Evolutionary conservation across 441 rosid species (phyloP).

Genomic region (Euphorbia corollata): DNA sequence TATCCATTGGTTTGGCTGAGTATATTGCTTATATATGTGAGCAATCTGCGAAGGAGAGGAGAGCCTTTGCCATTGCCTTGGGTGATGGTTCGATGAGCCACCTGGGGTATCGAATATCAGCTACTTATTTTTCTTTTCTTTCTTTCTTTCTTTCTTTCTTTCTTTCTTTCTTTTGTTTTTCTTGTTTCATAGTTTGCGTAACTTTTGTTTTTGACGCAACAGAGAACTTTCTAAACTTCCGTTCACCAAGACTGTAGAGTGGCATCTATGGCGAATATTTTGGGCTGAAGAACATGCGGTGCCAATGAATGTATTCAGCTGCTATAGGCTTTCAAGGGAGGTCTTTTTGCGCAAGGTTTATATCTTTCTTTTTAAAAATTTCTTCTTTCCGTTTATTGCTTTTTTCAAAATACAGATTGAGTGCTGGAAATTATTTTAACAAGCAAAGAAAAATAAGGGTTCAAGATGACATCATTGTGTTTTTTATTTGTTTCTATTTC

Average conservation of each 20-base stretch:
- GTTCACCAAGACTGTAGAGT: not conserved
- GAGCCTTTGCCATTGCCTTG: slow-evolving; percentile 69
- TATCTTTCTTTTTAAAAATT: not conserved
- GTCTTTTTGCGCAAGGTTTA: not conserved
- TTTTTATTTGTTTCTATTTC: slow-evolving; percentile 10
- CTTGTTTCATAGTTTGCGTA: not conserved
- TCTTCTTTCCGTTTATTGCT: not conserved
- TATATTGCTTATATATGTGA: slow-evolving; percentile 78
- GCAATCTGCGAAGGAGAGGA: slow-evolving; percentile 75
- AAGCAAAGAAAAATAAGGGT: not conserved
- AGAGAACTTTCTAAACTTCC: not conserved
- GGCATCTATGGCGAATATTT: not conserved
- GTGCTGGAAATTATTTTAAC: not conserved
- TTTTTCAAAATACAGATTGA: not conserved
- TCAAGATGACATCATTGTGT: not conserved
- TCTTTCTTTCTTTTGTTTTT: not conserved
- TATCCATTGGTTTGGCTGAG: slow-evolving; percentile 71
- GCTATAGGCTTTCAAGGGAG: not conserved
- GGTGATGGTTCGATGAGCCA: slow-evolving; percentile 76
- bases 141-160: not conserved
- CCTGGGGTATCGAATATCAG: slow-evolving; percentile 46
- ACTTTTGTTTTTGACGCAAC: not conserved
- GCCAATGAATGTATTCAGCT: not conserved
- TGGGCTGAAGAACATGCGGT: not conserved
- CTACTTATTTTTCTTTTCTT: slow-evolving; percentile 18